Evolutionary conservation across 2,329 filamentous ascomycete genomes (phyloP), one percentile per base, ranked within the genome.

Genomic region (Trichophyton rubrum): DNA sequence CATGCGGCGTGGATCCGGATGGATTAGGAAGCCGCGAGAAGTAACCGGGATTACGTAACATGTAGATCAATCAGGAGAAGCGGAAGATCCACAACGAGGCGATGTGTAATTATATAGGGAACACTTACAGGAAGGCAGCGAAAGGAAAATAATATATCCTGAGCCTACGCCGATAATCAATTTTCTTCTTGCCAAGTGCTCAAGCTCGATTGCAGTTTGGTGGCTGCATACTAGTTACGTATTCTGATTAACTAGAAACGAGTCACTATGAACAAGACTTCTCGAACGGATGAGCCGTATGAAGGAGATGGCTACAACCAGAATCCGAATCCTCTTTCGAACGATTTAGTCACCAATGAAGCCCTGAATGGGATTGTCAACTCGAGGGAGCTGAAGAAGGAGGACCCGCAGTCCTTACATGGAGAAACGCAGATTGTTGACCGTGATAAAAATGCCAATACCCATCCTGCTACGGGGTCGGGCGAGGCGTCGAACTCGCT

Each of bases 341-440:
- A 78, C n/a, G 83, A 85, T 68, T 74, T 79, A 38, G 86, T 83
- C 2, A 86, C 83, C 4, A 76, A 81, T 61, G 80, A 81, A 64
- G 83, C 86, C 66, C 73, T 87, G 61, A 83, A 83, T 68, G 79
- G 80, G 35, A 78, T 84, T 62, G 81, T 80, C 43, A 86, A 85
- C 68, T 74, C 79, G 1, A 76, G 82, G 64, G 73, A 78, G n/a
- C 74, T 79, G 62, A 74, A 78, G 66, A 77, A 76, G 60, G 72
- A 74, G 63, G 69, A 72, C 63, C 67, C 71, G 63, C 67, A 20
- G 27, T 55, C 51, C 7, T 35, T 55, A 5, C 24, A 55, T 27
- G 51, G 51, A 4, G 8, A n/a, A 55, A 35, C 30, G 20, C 27
- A 55, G 30, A 13, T 11, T 17, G 27, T 27, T 20, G 27, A 38